Percentiles rank a stretch among this genome's conserved stretches.
Conservation (phyloP, 2,329 filamentous ascomycete species). For the Teratosphaeria nubilosa region DNA sequence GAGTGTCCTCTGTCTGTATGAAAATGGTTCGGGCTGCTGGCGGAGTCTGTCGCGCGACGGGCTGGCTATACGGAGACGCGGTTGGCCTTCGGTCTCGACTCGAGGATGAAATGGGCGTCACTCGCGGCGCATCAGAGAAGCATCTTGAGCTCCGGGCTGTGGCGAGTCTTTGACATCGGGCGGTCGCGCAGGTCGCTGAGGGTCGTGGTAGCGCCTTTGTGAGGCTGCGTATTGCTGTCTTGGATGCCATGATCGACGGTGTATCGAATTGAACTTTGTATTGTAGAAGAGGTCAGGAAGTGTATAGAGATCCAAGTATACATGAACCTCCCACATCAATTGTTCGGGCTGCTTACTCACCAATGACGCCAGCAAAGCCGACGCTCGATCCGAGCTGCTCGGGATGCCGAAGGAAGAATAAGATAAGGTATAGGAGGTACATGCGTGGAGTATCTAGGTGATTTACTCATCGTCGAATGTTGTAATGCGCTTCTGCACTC, state of each 20-base stretch:
- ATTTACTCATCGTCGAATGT: no score
- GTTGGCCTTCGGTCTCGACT: conserved; percentile 14
- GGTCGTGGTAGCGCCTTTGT: conserved; percentile 11
- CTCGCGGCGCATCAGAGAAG: conserved; percentile 13
- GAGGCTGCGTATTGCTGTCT: conserved; percentile 10
- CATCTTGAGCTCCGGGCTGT: conserved; percentile 3
- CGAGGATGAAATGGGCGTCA: conserved; percentile 15
- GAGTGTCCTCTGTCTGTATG: conserved; percentile 92
- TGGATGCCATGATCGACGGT: conserved; percentile 8
- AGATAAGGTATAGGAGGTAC: no score
- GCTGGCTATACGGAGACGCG: conserved; percentile 11
- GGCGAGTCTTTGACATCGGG: conserved; percentile 11
- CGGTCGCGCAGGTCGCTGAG: conserved; percentile 1
- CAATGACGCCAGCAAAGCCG: not conserved
- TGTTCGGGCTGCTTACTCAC: not conserved
- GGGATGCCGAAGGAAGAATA: not conserved
- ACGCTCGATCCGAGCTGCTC: not conserved
- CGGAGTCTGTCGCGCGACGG: conserved; percentile 21
- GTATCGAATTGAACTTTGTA: not conserved
- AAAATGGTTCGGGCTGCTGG: conserved; percentile 52
- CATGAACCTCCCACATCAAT: not conserved
- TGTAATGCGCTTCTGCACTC: no score
- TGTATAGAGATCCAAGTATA: no score
- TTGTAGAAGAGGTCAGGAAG: not conserved
- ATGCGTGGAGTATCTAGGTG: no score